Base-by-base conservation (phyloP, 2,329 filamentous ascomycete genomes). In the Beauveria medogensis region DNA sequence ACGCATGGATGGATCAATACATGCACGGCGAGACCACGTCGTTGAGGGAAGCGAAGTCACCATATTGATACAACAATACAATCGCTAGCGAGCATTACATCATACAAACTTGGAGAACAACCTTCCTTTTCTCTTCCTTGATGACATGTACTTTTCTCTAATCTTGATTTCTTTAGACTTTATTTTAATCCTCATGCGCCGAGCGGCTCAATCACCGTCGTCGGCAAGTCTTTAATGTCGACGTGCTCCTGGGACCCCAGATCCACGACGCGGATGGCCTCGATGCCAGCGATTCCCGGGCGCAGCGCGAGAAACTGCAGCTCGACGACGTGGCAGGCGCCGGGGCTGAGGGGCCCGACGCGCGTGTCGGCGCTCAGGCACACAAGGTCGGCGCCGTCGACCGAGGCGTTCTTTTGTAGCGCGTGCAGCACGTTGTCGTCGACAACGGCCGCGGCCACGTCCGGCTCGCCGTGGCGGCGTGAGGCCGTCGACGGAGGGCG, bases 291-390 rank as follows among this genome's bases (percentile, higher is more conserved):
- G 37, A 90, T 80, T 0, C 90, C 90, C 53, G 82, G 78, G 58
- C 77, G 76, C 57, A 92, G 74, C 4, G 89, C 86, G 58, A 92
- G 75, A 65, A 93, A 92, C 65, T 84, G 83, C 66, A 93, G 71
- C 70, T 90, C 87, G 1, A 84, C 85, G 43, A 88, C 87, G 67
- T 91, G 89, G 68, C 89, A 92, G 9, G 88, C 85, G 2, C 84
- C 84, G 0, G 90, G 84, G 28, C 85, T 82, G 43, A 94, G 75
- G 37, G 89, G 88, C 0, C 90, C 90, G 34, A 92, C 82, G 37
- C 88, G 80, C 26, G 87, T 83, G 71, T 92, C 89, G 4, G 89
- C 86, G 62, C 86, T 91, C 55, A 92, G 75, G 67, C 87, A 91
- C n/a, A 91, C 78, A 37, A 92, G 74, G 65, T 91, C 87, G 2